Evolutionary conservation across 1,139 yeast genomes (phyloP).

Genomic region (Saccharomyces pastorianus): DNA sequence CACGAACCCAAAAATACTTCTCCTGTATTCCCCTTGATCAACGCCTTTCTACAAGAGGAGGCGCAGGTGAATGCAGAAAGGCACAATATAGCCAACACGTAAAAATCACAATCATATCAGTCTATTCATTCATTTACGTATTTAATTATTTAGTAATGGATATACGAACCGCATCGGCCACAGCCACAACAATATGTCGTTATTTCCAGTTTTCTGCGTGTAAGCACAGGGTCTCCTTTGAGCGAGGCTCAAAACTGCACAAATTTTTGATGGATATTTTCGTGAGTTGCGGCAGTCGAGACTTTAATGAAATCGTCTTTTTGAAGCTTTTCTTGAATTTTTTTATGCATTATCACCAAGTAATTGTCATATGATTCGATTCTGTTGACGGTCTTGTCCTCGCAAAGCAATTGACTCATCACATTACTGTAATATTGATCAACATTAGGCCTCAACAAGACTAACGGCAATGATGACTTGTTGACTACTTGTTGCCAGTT

Average conservation of each 20-base stretch:
- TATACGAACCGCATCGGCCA: not conserved
- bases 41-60: not conserved
- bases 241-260: constrained; percentile 23
- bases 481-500: constrained; percentile 27
- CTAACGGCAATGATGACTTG: constrained; percentile 21
- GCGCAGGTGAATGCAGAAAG: not conserved
- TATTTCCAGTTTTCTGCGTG: not conserved
- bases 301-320: constrained; percentile 29
- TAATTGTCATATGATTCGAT: constrained; percentile 51
- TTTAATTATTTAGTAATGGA: not conserved
- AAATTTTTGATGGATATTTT: constrained; percentile 31
- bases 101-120: not conserved
- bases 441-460: constrained; percentile 27
- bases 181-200: not conserved
- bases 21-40: not conserved
- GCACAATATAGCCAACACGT: not conserved
- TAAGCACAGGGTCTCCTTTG: not conserved
- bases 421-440: constrained; percentile 27
- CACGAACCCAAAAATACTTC: not conserved
- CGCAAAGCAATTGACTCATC: constrained; percentile 50
- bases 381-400: constrained; percentile 58
- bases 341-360: constrained; percentile 52
- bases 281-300: constrained; percentile 13
- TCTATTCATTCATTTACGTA: not conserved
- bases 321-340: constrained; percentile 48